phyloP scores from a whole-genome alignment of 2,329 filamentous ascomycete genomes.

The Metarhizium rileyi region DNA sequence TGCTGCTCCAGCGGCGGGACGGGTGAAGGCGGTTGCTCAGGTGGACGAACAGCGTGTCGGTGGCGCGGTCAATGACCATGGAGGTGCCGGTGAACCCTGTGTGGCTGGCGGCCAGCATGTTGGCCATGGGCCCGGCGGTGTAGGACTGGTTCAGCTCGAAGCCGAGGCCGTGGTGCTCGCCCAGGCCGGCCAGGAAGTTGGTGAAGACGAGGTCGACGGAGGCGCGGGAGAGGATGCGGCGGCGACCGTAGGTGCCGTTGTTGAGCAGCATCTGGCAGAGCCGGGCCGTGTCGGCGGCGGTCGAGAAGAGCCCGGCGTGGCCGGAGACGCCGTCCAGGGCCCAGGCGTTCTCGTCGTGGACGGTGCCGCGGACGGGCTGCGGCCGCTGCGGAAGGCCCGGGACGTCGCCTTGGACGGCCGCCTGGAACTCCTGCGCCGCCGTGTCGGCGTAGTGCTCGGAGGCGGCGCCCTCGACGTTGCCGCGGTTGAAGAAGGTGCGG shows the following conservation, averaged over 20 bases:
- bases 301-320: constrained; percentile 26
- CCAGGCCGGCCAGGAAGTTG: constrained; percentile 20
- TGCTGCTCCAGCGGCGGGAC: constrained; percentile 15
- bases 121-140: constrained; percentile 17
- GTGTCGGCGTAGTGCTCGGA: constrained; percentile 16
- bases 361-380: constrained; percentile 27
- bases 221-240: constrained; percentile 16
- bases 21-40: constrained; percentile 14
- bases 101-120: constrained; percentile 14
- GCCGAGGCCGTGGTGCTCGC: constrained; percentile 12
- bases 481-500: constrained; percentile 23
- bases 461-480: constrained; percentile 17
- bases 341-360: constrained; percentile 28
- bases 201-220: constrained; percentile 23
- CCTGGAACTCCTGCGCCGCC: constrained; percentile 22
- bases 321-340: constrained; percentile 23
- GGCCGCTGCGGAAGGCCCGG: constrained; percentile 21
- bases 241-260: constrained; percentile 24
- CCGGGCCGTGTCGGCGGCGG: constrained; percentile 19
- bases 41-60: constrained; percentile 12
- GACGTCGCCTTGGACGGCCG: constrained; percentile 16
- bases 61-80: constrained; percentile 14
- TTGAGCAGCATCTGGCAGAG: constrained; percentile 28
- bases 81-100: constrained; percentile 9
- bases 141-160: constrained; percentile 8